Evolutionary conservation across 1,284 basidiomycete species (phyloP).

Genomic region (Fistulinella cinereoalba): DNA sequence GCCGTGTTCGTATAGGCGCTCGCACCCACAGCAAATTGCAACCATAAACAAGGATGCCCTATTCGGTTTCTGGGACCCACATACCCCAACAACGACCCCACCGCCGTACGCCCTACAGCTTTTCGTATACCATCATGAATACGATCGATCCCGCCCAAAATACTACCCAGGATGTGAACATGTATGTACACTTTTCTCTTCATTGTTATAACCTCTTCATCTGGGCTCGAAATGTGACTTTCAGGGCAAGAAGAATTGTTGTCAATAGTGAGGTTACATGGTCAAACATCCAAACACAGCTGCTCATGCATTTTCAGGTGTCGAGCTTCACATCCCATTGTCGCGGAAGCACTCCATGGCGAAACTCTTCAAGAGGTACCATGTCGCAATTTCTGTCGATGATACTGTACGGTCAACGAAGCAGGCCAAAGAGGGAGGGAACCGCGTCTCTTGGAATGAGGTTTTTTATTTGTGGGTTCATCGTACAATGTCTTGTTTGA

Average conservation of each 20-base stretch:
- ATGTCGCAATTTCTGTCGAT: slow-evolving; percentile 10
- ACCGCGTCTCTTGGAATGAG: slow-evolving; percentile 13
- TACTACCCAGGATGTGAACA: neutral
- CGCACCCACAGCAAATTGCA: slow-evolving; percentile 17
- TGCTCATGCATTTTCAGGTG: slow-evolving; percentile 5
- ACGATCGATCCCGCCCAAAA: neutral
- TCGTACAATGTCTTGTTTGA: neutral
- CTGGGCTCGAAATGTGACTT: slow-evolving; percentile 3
- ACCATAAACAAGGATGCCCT: slow-evolving; percentile 13
- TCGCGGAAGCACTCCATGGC: slow-evolving; percentile 2
- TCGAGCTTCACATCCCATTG: slow-evolving; percentile 13
- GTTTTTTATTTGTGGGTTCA: slow-evolving; percentile 20
- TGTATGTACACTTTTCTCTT: slow-evolving; percentile 16
- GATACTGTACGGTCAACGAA: slow-evolving; percentile 11
- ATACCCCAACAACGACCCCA: neutral
- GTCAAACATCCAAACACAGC: neutral
- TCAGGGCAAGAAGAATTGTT: slow-evolving; percentile 11
- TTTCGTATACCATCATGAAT: slow-evolving; percentile 5
- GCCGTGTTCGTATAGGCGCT: neutral
- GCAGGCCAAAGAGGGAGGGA: slow-evolving; percentile 6
- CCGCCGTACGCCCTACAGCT: neutral
- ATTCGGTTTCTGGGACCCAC: slow-evolving; percentile 12
- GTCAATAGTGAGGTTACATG: slow-evolving; percentile 9
- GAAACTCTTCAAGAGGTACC: slow-evolving; percentile 17
- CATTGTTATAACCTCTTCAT: neutral